phyloP scores from a whole-genome alignment of 2,329 filamentous ascomycete species.

The Hymenoscyphus linearis region DNA sequence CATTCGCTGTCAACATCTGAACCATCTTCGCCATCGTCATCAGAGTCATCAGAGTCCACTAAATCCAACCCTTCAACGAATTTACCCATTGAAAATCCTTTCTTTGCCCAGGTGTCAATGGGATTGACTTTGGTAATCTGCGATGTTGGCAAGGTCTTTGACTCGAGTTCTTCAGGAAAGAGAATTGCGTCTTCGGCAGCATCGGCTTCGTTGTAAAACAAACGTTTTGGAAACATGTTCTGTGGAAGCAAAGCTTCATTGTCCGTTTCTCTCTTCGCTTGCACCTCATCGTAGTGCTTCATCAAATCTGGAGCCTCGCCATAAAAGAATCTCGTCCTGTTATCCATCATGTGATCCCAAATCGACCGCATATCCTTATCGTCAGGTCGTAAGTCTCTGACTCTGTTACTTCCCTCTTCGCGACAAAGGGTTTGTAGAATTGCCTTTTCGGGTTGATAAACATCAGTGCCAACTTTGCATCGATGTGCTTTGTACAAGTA shows the following conservation, averaged over 20 bases:
- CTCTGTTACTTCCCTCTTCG: constrained; percentile 32
- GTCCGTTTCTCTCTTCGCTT: neutral
- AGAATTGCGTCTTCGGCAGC: constrained; percentile 37
- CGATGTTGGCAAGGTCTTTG: neutral
- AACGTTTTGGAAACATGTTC: constrained; percentile 17
- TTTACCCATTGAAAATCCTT: constrained; percentile 12
- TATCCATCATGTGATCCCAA: constrained; percentile 30
- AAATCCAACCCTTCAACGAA: constrained; percentile 11
- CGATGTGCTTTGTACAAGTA: constrained; percentile 36
- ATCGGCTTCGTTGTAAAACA: constrained; percentile 38
- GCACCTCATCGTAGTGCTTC: neutral
- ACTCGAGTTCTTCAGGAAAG: constrained; percentile 34
- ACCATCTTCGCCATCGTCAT: neutral
- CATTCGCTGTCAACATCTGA: no score
- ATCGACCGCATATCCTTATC: constrained; percentile 31
- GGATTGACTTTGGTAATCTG: constrained; percentile 11
- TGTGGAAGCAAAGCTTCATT: neutral
- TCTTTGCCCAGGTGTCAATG: constrained; percentile 9
- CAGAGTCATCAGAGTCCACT: neutral
- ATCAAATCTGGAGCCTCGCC: constrained; percentile 1
- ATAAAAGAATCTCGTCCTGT: constrained; percentile 11
- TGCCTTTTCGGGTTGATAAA: constrained; percentile 31
- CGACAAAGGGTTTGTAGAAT: constrained; percentile 35
- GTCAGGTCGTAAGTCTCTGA: constrained; percentile 34
- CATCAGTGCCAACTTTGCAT: constrained; percentile 27